These are phyloP conservation scores for Alternaria arbusti DNA, from an alignment of 2,329 filamentous ascomycete genomes.

Conservation along the genomic window DNA sequence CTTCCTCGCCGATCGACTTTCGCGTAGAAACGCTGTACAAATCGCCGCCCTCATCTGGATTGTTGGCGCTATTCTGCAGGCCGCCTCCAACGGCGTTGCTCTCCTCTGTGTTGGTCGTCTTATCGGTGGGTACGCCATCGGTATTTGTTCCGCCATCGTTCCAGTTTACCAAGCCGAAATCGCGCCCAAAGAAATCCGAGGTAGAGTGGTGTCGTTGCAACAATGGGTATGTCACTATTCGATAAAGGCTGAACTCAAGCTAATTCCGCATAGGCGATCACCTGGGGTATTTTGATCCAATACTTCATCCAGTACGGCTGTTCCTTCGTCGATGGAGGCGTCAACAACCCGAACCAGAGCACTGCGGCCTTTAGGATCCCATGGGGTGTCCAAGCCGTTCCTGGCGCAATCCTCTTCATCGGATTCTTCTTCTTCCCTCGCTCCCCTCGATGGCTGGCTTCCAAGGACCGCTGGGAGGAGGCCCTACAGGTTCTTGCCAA, in stretches of 20 bases:
- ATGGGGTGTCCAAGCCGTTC: constrained; percentile 53
- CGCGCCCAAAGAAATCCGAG: constrained; percentile 53
- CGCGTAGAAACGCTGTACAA: constrained; percentile 53
- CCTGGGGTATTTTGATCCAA: constrained; percentile 62
- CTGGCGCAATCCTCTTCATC: constrained; percentile 47
- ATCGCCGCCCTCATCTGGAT: constrained; percentile 55
- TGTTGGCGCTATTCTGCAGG: constrained; percentile 52
- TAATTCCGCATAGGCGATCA: constrained; percentile 64
- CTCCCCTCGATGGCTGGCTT: constrained; percentile 73
- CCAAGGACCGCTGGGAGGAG: constrained; percentile 71
- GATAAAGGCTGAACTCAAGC: too few species aligned
- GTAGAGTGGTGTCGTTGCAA: constrained; percentile 68
- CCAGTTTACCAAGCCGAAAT: constrained; percentile 95
- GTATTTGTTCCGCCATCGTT: constrained; percentile 88
- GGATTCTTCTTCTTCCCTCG: constrained; percentile 52
- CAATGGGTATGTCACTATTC: neutral
- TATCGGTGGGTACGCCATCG: constrained; percentile 83
- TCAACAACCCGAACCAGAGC: constrained; percentile 52
- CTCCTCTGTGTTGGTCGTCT: constrained; percentile 65
- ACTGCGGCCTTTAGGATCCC: constrained; percentile 50
- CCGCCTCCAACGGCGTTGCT: constrained; percentile 47
- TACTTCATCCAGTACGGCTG: constrained; percentile 72
- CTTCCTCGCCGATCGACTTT: constrained; percentile 55
- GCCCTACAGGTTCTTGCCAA: constrained; percentile 61
- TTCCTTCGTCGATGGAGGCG: constrained; percentile 59